A percentile compares a stretch with the other conserved stretches of the same genome.
Conservation (phyloP, 2,329 filamentous ascomycete species). For the Mycocentrospora acerina region DNA sequence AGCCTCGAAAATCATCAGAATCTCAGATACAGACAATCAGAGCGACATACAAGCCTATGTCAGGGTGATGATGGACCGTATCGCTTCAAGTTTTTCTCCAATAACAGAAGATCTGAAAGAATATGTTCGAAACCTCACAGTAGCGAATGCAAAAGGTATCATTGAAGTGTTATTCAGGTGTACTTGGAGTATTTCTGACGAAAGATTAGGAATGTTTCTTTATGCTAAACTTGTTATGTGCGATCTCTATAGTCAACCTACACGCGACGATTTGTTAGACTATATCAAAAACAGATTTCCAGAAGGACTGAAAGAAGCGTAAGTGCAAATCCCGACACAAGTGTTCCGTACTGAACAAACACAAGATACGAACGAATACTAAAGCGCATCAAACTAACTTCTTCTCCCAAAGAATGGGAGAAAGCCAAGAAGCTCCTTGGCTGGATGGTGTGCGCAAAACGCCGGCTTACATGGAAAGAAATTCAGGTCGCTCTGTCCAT, state of each 20-base stretch:
- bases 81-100: constrained; percentile 13
- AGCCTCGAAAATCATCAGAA: constrained; percentile 10
- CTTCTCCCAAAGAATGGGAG: constrained; percentile 11
- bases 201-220: constrained; percentile 26
- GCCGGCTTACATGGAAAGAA: constrained; percentile 27
- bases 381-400: constrained; percentile 16
- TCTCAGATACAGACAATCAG: constrained; percentile 18
- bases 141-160: constrained; percentile 23
- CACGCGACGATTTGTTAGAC: constrained; percentile 13
- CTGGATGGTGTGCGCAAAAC: constrained; percentile 33
- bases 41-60: constrained; percentile 22
- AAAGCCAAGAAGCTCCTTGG: constrained; percentile 22
- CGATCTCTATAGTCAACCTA: constrained; percentile 17
- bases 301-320: constrained; percentile 21
- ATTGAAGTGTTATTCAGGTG: not conserved
- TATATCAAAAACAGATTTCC: constrained; percentile 21
- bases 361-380: constrained; percentile 28
- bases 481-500: constrained; percentile 31
- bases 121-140: constrained; percentile 22
- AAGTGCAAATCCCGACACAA: constrained; percentile 2
- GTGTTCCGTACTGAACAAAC: not conserved
- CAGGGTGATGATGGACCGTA: constrained; percentile 11
- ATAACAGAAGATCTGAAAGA: constrained; percentile 20
- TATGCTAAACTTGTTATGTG: constrained; percentile 29
- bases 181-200: not conserved